Conservation (phyloP, 768 basidiomycete species). For the Mycena latifolia region DNA sequence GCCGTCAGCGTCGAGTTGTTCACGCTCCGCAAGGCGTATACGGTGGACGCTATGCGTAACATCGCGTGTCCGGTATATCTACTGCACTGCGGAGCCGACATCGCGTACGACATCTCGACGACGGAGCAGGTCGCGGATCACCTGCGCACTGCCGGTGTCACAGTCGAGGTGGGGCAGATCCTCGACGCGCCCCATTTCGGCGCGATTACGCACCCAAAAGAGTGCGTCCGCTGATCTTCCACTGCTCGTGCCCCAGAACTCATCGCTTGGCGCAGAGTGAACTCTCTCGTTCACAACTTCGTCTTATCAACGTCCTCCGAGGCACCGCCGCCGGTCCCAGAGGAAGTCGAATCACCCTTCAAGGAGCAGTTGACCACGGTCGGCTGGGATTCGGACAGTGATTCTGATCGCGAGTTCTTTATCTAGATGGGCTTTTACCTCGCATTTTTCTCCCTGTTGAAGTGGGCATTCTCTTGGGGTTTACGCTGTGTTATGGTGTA, state of each 20-base stretch:
- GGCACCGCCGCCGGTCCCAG: too few species aligned
- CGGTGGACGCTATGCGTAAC: constrained; percentile 13
- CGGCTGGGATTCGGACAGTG: too few species aligned
- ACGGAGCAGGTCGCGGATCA: constrained; percentile 20
- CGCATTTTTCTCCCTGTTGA: too few species aligned
- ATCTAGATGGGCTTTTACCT: background rate
- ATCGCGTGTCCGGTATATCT: constrained; percentile 30
- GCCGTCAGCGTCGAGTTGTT: constrained; percentile 34
- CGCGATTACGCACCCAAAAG: constrained; percentile 17
- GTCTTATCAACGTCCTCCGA: too few species aligned
- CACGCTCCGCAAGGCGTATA: constrained; percentile 28
- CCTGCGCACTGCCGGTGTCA: constrained; percentile 25
- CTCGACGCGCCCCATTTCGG: constrained; percentile 34
- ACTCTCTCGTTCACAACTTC: background rate
- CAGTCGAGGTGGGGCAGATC: constrained; percentile 23
- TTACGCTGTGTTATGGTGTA: too few species aligned
- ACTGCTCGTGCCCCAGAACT: too few species aligned
- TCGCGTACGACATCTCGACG: constrained; percentile 31
- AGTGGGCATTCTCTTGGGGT: too few species aligned
- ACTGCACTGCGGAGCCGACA: constrained; percentile 38
- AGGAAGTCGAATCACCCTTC: too few species aligned
- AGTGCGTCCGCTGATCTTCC: constrained; percentile 7
- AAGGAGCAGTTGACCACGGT: too few species aligned
- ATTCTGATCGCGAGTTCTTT: background rate
- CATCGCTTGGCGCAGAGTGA: too few species aligned